Base-by-base conservation (phyloP, 2,329 filamentous ascomycete genomes). In the Mariannaea sp. region DNA sequence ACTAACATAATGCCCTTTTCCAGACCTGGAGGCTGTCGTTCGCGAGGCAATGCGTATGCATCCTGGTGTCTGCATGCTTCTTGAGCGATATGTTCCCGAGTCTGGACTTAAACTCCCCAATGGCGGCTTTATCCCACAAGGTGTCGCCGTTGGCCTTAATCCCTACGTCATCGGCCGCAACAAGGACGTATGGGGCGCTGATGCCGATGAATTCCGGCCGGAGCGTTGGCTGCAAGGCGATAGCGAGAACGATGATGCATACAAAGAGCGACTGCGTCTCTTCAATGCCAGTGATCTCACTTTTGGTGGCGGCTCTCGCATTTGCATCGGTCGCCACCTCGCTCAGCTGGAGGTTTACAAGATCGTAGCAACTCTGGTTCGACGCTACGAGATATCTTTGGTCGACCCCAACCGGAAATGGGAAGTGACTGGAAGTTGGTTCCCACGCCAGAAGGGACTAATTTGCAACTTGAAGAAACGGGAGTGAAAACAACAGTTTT, bases 21-120 rank as follows among this genome's bases (percentile, higher is more conserved):
- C 16, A 60, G 58, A 61, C 55, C 65, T 80, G 3, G 68, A 75
- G 33, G 78, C 79, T 0, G 73, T 78, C 3, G 68, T 81, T 16
- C 75, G 74, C 20, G 80, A 83, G 63, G 70, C 74, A 1, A 70
- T 77, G 61, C 74, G 80, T 9, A 63, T 80, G 3, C 75, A 80
- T 49, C 77, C 78, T 0, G 72, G 71, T 3, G 69, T 78, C 4
- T 73, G 72, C 5, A 70, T 79, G 58, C 56, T 73, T 0, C 69
- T 81, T 1, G 76, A 80, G 55, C 76, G 80, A 1, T 62, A 76
- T 10, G 77, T 79, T 1, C 77, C 79, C 2, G 50, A 56, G 7
- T 62, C 60, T 2, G 76, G 77, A 7, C 61, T 73, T 5, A 68
- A 56, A 2, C 66, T 74, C 4, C 66, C 66, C 5, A 64, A 71